These are phyloP conservation scores for Actinomortierella wolfii DNA, from an alignment of 371 early-diverging fungal species.

Conservation along the genomic window DNA sequence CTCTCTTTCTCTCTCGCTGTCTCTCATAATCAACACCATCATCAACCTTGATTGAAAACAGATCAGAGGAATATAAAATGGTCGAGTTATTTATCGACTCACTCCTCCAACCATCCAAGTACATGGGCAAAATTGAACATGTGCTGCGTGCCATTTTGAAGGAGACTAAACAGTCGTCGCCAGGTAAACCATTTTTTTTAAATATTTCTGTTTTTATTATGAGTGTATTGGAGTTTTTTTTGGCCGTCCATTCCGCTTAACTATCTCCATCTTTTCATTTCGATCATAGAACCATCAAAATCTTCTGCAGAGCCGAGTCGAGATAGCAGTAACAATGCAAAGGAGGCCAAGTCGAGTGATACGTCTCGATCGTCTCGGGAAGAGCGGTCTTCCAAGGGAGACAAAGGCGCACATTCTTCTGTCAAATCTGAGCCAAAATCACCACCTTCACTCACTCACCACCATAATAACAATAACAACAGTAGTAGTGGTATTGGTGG, in stretches of 20 bases:
- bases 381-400: too few relatives aligned
- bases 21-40: too few relatives aligned
- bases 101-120: constrained; percentile 34
- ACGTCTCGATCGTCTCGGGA: too few relatives aligned
- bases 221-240: not conserved
- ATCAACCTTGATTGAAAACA: constrained; percentile 1
- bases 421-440: too few relatives aligned
- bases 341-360: too few relatives aligned
- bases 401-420: too few relatives aligned
- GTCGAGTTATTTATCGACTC: constrained; percentile 44
- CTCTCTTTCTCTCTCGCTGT: too few relatives aligned
- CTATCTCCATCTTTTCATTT: not conserved
- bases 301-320: not conserved
- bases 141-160: constrained; percentile 35
- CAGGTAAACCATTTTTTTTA: constrained; percentile 9
- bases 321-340: too few relatives aligned
- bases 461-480: too few relatives aligned
- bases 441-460: too few relatives aligned
- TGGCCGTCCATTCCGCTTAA: not conserved
- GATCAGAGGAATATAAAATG: constrained; percentile 38
- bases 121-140: constrained; percentile 41
- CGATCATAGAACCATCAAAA: not conserved
- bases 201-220: not conserved
- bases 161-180: constrained; percentile 22
- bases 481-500: too few relatives aligned